Conservation (phyloP, 345 rosid genomes). For the Lumnitzera racemosa region DNA sequence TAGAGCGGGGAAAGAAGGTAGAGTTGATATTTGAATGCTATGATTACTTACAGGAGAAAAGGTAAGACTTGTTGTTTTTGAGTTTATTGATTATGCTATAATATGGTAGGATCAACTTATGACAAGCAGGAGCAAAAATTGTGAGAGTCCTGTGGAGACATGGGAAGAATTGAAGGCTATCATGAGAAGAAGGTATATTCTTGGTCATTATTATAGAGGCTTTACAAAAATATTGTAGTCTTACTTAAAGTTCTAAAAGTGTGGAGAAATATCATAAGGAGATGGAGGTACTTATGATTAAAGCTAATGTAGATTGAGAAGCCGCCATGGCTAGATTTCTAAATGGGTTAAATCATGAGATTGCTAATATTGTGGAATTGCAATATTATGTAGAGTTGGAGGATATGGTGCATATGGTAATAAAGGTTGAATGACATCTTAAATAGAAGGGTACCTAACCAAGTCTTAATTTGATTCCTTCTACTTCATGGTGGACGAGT, state of each 20-base stretch:
- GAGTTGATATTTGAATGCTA: slow-evolving; percentile 7
- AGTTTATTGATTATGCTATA: neutral
- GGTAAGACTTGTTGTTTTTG: too few species aligned
- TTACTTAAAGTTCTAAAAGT: neutral
- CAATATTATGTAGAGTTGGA: too few species aligned
- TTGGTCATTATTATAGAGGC: neutral
- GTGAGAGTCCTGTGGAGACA: neutral
- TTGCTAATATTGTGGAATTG: too few species aligned
- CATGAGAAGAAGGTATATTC: too few species aligned
- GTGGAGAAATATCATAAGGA: neutral
- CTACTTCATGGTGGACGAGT: too few species aligned
- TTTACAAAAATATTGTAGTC: neutral
- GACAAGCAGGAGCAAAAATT: neutral
- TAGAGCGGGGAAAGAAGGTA: neutral
- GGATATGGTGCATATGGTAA: too few species aligned
- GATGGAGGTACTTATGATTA: neutral
- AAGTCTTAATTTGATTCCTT: too few species aligned
- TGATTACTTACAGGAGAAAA: neutral
- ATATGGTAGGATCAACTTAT: neutral
- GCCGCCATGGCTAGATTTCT: too few species aligned
- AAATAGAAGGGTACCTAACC: too few species aligned
- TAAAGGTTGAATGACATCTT: too few species aligned
- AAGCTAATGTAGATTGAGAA: too few species aligned
- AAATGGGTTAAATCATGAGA: too few species aligned
- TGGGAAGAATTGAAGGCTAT: neutral